phyloP scores from a whole-genome alignment of 2,329 filamentous ascomycete species.

The Pseudogymnoascus sp. region DNA sequence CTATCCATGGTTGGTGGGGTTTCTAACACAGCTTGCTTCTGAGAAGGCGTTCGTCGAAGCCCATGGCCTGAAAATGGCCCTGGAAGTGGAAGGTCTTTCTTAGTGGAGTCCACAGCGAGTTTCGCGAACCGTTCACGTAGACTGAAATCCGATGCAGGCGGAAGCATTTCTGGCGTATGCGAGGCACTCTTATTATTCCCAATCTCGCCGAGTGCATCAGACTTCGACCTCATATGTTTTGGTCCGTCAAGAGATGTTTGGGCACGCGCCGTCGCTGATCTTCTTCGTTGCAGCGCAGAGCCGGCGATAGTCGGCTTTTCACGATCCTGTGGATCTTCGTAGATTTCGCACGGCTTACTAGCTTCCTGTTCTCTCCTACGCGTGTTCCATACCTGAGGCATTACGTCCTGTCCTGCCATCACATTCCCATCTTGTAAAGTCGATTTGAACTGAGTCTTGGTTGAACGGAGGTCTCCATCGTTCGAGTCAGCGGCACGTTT shows the following conservation, averaged over 20 bases:
- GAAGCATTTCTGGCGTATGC: not conserved
- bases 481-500: not conserved
- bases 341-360: not conserved
- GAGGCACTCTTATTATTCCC: not conserved
- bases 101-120: not conserved
- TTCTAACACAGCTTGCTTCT: not conserved
- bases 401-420: not conserved
- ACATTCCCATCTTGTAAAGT: not conserved
- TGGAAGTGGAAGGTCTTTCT: not conserved
- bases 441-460: not conserved
- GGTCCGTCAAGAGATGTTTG: not conserved
- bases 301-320: not conserved
- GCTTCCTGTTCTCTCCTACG: not conserved
- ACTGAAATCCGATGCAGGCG: not conserved
- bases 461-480: not conserved
- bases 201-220: conserved; percentile 1
- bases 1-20: not conserved
- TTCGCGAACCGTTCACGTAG: conserved; percentile 1
- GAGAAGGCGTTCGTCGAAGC: not conserved
- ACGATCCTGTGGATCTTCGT: conserved; percentile 1
- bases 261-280: not conserved
- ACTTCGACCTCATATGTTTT: not conserved
- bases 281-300: not conserved
- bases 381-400: not conserved
- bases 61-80: not conserved